A percentile compares a stretch with the other conserved stretches of the same genome.
Evolutionary conservation across 495 filamentous ascomycete species (phyloP).

Genomic region (Penicillium cataractarum): DNA sequence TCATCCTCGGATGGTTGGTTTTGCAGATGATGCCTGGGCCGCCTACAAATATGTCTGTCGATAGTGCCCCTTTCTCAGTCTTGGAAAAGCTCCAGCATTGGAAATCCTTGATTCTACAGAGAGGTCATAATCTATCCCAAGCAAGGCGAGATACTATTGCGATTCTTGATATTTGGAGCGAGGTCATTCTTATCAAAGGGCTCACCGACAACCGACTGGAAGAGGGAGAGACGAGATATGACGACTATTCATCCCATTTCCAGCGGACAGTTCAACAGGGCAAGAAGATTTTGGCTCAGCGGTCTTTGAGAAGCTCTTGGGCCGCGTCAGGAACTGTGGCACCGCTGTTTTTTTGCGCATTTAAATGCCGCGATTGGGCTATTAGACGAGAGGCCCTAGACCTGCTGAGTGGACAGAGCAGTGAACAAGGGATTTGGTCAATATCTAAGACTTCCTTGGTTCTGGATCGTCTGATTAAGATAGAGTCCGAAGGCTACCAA

Average conservation of each 20-base stretch:
- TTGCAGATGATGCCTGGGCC: too few relatives aligned
- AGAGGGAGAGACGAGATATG: constrained; percentile 16
- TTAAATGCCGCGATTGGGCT: constrained; percentile 27
- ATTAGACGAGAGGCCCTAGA: constrained; percentile 18
- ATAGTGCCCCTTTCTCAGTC: neutral
- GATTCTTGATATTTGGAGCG: constrained; percentile 20
- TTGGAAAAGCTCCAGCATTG: constrained; percentile 14
- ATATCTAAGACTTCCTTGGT: constrained; percentile 7
- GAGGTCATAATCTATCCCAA: neutral
- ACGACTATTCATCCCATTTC: constrained; percentile 16
- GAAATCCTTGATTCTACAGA: neutral
- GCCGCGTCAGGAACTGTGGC: constrained; percentile 13
- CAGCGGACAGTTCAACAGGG: constrained; percentile 8
- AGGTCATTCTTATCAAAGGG: constrained; percentile 18
- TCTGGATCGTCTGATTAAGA: constrained; percentile 14
- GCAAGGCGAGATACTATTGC: neutral
- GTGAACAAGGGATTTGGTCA: constrained; percentile 22
- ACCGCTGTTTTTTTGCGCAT: constrained; percentile 25
- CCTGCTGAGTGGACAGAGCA: constrained; percentile 10
- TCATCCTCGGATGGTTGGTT: too few relatives aligned
- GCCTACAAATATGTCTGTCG: too few relatives aligned
- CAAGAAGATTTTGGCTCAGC: constrained; percentile 6
- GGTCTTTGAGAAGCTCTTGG: constrained; percentile 6
- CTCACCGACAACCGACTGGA: constrained; percentile 10
- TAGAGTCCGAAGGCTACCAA: constrained; percentile 1